phyloP scores from a whole-genome alignment of 108 stramenopile genomes.

The Skeletonema menzelii region DNA sequence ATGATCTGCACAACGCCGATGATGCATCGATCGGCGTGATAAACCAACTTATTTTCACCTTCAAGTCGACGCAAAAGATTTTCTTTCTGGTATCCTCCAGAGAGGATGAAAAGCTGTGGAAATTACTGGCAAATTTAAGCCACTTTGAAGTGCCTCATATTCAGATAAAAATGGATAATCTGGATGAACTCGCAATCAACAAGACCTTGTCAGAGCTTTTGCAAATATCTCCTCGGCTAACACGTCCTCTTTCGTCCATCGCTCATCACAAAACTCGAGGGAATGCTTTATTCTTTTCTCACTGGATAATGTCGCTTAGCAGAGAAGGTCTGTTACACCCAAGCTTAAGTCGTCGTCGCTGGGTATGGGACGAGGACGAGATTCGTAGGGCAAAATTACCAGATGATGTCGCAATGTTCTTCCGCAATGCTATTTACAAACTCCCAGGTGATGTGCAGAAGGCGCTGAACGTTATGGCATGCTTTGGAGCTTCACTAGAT shows the following conservation, averaged over 20 bases:
- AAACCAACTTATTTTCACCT: conserved; percentile 2
- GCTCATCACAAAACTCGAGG: conserved; percentile 32
- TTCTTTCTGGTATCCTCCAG: conserved; percentile 16
- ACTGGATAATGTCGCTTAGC: conserved; percentile 9
- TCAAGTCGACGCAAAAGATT: background rate
- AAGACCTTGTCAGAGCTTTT: conserved; percentile 17
- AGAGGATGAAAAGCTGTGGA: conserved; percentile 8
- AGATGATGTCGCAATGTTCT: conserved; percentile 21
- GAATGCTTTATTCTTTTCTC: conserved; percentile 19
- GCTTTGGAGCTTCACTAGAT: conserved; percentile 18
- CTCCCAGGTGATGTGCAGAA: conserved; percentile 3
- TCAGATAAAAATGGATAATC: conserved; percentile 1
- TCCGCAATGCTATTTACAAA: background rate
- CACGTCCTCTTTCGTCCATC: conserved; percentile 8
- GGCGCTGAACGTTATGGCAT: conserved; percentile 6
- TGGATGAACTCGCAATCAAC: conserved; percentile 9
- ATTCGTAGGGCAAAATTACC: conserved; percentile 17
- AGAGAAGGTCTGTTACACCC: conserved; percentile 6
- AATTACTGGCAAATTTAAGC: background rate
- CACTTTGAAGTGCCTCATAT: background rate
- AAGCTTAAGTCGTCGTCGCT: conserved; percentile 9
- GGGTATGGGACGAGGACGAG: conserved; percentile 32
- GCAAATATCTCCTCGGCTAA: conserved; percentile 15
- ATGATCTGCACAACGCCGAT: conserved; percentile 41
- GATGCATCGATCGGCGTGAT: conserved; percentile 11